These are phyloP conservation scores for Rhytidiadelphus loreus DNA, from an alignment of 225 moss, liverwort and hornwort species.

Conservation along the genomic window DNA sequence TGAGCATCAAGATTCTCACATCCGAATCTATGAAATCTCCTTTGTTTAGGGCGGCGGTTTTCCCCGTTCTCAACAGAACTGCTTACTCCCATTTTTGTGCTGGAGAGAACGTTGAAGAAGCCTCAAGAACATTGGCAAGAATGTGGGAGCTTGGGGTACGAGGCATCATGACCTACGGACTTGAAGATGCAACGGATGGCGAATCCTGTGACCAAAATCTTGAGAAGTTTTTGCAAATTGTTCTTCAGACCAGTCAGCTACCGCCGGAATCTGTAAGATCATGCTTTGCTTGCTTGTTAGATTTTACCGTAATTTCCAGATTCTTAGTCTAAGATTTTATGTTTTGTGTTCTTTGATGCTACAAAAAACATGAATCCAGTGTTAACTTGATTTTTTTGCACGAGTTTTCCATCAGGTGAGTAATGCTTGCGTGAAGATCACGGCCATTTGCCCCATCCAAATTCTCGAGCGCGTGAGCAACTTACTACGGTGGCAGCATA, in stretches of 20 bases:
- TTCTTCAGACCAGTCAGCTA: conserved; percentile 44
- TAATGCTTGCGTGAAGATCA: conserved; percentile 61
- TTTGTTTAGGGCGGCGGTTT: conserved; percentile 30
- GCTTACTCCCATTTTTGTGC: conserved; percentile 86
- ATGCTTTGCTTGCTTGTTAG: background rate
- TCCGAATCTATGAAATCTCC: conserved; percentile 40
- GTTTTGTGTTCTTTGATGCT: background rate
- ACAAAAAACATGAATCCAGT: background rate
- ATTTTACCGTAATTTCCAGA: background rate
- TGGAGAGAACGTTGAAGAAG: conserved; percentile 58
- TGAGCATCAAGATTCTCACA: conserved; percentile 51
- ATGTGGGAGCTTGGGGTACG: conserved; percentile 79
- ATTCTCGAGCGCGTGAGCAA: conserved; percentile 70
- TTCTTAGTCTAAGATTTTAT: background rate
- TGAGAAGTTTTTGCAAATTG: conserved; percentile 48
- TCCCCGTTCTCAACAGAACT: conserved; percentile 59
- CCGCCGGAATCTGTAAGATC: conserved; percentile 67
- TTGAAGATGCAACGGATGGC: conserved; percentile 77
- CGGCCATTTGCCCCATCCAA: conserved; percentile 67
- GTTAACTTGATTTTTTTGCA: background rate
- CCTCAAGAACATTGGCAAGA: conserved; percentile 53
- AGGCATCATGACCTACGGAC: conserved; percentile 70
- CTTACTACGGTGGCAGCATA: conserved; percentile 74
- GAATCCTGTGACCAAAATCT: conserved; percentile 59
- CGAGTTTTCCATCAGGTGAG: conserved; percentile 45